Conservation (phyloP, 1,284 basidiomycete genomes). For the Serendipita sp. region DNA sequence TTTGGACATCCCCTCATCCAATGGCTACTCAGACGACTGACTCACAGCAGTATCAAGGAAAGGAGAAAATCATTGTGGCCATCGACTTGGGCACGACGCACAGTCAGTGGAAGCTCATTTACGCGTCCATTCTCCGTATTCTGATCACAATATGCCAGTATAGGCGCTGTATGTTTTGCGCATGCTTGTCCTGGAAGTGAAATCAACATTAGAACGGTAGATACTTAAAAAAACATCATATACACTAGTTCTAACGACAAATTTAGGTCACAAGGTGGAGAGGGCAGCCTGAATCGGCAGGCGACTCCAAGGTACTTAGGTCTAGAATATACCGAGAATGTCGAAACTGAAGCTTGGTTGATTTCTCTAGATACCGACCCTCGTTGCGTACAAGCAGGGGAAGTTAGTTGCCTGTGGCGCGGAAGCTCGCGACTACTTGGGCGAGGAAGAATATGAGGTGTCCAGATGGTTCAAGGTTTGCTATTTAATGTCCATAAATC, state of each 20-base stretch:
- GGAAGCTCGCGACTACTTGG: neutral
- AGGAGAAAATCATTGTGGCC: neutral
- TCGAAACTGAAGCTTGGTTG: neutral
- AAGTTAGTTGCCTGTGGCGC: neutral
- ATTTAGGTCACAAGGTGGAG: constrained; percentile 1
- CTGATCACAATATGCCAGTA: neutral
- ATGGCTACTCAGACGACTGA: neutral
- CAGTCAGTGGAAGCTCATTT: neutral
- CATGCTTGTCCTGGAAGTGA: neutral
- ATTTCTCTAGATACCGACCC: neutral
- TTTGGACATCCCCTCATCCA: too few relatives aligned
- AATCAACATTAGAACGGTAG: neutral
- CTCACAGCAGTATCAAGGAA: neutral
- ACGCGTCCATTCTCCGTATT: neutral
- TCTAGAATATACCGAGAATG: neutral
- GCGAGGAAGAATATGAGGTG: neutral
- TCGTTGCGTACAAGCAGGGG: neutral
- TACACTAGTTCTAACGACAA: neutral
- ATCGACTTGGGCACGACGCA: neutral
- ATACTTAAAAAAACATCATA: neutral
- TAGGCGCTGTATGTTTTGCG: neutral
- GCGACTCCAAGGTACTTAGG: neutral
- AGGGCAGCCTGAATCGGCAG: neutral
- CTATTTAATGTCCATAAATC: neutral
- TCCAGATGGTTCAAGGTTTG: neutral